A percentile compares a stretch with the other conserved stretches of the same genome.
Evolutionary conservation across 768 basidiomycete genomes (phyloP).

Genomic region (Boletus huronensis): DNA sequence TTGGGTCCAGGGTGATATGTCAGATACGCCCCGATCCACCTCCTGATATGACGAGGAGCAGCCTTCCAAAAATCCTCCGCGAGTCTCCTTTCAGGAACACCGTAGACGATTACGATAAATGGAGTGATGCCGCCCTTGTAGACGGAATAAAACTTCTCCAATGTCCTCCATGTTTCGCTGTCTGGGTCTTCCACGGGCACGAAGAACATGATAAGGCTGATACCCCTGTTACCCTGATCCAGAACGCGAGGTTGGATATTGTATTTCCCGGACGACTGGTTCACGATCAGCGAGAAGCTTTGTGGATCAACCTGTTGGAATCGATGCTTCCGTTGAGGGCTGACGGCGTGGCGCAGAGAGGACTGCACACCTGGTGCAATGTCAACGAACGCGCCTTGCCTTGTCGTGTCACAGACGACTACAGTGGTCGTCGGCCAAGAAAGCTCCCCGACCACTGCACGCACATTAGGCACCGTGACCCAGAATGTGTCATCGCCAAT

Average conservation of each 20-base stretch:
- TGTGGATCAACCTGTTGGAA: slow-evolving; percentile 17
- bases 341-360: background rate
- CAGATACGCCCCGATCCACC: slow-evolving; percentile 5
- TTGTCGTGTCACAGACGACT: slow-evolving; percentile 17
- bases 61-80: slow-evolving; percentile 13
- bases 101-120: slow-evolving; percentile 16
- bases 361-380: slow-evolving; percentile 10
- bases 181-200: slow-evolving; percentile 2
- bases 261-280: background rate
- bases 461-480: slow-evolving; percentile 15
- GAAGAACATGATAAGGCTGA: slow-evolving; percentile 17
- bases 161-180: slow-evolving; percentile 9
- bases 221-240: slow-evolving; percentile 1
- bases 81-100: slow-evolving; percentile 1
- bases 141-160: slow-evolving; percentile 13
- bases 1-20: slow-evolving; percentile 12
- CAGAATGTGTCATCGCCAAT: slow-evolving; percentile 6
- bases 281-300: background rate
- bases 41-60: slow-evolving; percentile 9
- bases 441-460: slow-evolving; percentile 15
- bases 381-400: background rate
- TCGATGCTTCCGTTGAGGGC: slow-evolving; percentile 2
- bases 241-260: background rate
- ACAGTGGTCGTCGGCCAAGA: slow-evolving; percentile 21
- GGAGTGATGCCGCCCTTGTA: slow-evolving; percentile 17